These are phyloP conservation scores for Daldinia decipiens DNA, from an alignment of 495 filamentous ascomycete species.

Conservation along the genomic window DNA sequence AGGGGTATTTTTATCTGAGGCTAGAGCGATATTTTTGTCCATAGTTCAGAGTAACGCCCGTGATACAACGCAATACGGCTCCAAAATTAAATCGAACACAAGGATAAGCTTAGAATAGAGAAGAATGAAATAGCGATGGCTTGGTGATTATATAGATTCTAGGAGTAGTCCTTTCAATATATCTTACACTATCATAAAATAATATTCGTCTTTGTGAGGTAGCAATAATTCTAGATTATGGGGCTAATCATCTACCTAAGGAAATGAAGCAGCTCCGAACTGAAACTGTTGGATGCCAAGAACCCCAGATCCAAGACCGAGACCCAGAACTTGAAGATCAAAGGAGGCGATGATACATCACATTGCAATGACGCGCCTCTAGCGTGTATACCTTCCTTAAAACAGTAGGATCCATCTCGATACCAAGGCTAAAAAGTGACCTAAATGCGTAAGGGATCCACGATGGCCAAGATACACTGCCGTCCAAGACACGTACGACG, in stretches of 20 bases:
- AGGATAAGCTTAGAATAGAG: background rate
- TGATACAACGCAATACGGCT: background rate
- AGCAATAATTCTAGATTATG: constrained; percentile 10
- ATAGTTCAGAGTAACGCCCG: constrained; percentile 3
- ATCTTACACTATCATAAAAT: background rate
- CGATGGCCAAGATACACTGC: constrained; percentile 23
- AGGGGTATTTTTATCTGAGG: background rate
- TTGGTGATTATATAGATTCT: constrained; percentile 12
- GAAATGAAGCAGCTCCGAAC: constrained; percentile 16
- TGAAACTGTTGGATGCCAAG: constrained; percentile 32
- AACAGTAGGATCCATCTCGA: constrained; percentile 23
- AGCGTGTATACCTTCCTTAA: constrained; percentile 21
- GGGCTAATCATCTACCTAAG: background rate
- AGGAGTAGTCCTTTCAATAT: background rate
- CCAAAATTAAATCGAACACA: constrained; percentile 6
- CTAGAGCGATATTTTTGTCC: constrained; percentile 12
- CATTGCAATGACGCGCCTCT: constrained; percentile 13
- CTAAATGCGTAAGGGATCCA: constrained; percentile 30
- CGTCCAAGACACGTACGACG: constrained; percentile 14
- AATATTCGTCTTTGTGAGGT: background rate
- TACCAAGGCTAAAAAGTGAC: constrained; percentile 25
- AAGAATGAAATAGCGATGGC: background rate
- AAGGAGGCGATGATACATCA: constrained; percentile 22
- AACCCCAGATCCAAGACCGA: constrained; percentile 10
- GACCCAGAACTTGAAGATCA: constrained; percentile 2